phyloP scores from a whole-genome alignment of 441 rosid species.

The Pelargonium myrrhifolium region DNA sequence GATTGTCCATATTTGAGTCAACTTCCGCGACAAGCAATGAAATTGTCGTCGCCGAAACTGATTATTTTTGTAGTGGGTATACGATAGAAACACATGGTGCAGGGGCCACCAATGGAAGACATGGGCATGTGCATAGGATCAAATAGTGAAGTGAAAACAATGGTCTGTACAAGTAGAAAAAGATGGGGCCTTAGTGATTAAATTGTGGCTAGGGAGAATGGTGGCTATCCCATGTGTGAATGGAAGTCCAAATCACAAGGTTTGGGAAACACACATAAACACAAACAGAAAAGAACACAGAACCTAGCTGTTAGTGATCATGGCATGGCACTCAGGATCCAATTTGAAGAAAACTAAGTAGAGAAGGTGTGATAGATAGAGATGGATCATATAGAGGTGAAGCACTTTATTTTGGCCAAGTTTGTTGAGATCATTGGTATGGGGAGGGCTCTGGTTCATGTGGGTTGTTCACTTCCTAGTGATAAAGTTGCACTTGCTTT shows the following conservation, averaged over 20 bases:
- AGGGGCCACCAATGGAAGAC: neutral
- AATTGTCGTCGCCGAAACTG: no score
- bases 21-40: no score
- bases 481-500: neutral
- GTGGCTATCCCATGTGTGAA: slow-evolving; percentile 1
- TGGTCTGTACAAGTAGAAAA: neutral
- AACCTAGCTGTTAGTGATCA: neutral
- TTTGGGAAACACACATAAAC: neutral
- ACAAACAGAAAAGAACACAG: neutral
- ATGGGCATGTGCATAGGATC: neutral
- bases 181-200: neutral
- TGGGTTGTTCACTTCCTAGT: neutral
- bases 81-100: neutral
- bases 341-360: neutral
- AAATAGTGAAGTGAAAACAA: neutral
- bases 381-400: neutral
- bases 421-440: neutral
- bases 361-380: no score
- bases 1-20: no score
- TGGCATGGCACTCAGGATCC: neutral
- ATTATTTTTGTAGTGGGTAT: no score
- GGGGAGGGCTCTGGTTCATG: neutral
- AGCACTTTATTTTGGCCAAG: no score
- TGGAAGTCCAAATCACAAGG: neutral
- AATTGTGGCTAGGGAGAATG: slow-evolving; percentile 2